Percentiles rank a stretch among this genome's conserved stretches.
Conservation (phyloP, 148 eudicot genomes). For the Oxyria digyna region DNA sequence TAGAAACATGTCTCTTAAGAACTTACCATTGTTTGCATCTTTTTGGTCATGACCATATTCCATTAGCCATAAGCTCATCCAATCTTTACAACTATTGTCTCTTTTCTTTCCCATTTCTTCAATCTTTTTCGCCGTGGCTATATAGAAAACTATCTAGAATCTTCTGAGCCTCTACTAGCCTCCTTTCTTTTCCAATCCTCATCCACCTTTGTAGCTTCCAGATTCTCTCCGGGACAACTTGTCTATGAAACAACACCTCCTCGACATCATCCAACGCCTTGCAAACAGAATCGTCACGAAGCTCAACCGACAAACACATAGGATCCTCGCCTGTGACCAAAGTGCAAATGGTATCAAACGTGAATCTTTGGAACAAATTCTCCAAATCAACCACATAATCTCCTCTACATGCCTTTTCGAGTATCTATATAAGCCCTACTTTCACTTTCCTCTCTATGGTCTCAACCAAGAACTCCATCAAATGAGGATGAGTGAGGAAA, state of each 20-base stretch:
- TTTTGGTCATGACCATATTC: conserved; percentile 1
- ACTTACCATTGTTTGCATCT: not conserved
- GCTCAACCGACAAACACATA: conserved; percentile 21
- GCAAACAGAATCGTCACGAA: conserved; percentile 24
- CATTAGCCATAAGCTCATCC: conserved; percentile 16
- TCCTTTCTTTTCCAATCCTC: conserved; percentile 31
- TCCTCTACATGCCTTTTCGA: conserved; percentile 18
- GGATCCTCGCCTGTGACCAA: conserved; percentile 42
- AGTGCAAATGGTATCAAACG: conserved; percentile 38
- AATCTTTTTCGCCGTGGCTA: conserved; percentile 16
- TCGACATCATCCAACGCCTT: conserved; percentile 47
- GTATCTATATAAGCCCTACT: conserved; percentile 26
- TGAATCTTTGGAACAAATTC: conserved; percentile 45
- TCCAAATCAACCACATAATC: conserved; percentile 35
- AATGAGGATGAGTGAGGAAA: conserved; percentile 19
- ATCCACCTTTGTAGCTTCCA: conserved; percentile 55
- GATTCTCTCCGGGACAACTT: conserved; percentile 24
- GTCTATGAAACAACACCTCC: conserved; percentile 28
- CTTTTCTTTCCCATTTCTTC: conserved; percentile 11
- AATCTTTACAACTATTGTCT: conserved; percentile 14
- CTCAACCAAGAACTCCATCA: conserved; percentile 22
- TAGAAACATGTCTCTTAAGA: conserved; percentile 11
- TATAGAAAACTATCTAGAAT: conserved; percentile 28
- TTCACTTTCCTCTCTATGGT: conserved; percentile 23
- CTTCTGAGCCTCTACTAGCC: conserved; percentile 22